Base-by-base conservation (phyloP, 495 filamentous ascomycete species). In the Penicillium atrosanguineum region DNA sequence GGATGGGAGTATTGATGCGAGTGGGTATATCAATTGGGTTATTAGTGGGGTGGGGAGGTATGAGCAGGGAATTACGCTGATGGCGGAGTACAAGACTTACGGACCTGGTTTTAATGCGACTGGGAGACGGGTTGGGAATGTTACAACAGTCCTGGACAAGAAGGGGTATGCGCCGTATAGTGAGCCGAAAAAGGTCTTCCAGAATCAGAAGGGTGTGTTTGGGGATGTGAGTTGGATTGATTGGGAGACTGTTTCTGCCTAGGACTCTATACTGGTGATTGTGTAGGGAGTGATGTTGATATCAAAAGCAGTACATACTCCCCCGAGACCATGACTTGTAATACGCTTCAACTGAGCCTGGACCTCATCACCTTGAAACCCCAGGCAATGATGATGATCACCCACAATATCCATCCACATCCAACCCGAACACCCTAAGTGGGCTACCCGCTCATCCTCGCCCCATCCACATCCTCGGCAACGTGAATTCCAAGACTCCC, bases 151-250 rank as follows among this genome's bases (percentile, higher is more conserved):
- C 36, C 56, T 86, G 56, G 66, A 59, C 2, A 52, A 56, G 21
- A 52, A 60, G 49, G 55, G 70, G 48, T 82, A 68, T 39, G 67
- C 55, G 44, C 55, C 60, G 34, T 86, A 79, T 60, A 62, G 62
- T 47, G 68, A 61, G n/a, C 79, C 79, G 8, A 62, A 57, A 23
- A 74, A 78, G 57, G 81, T 86, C 23, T 86, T 86, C 57, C 68
- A 75, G 65, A 67, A 68, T 37, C 69, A 69, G 12, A 67, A 76
- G 45, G 79, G 78, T 1, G 61, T 52, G 46, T 71, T 71, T 55
- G 77, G 77, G 15, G 74, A 84, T 64, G 68, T 72, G 2, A 60
- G 49, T 28, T 86, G 82, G 82, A 79, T 83, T 69, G 80, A 86
- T 48, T 68, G 65, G 65, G 58, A 53, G 45, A 50, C 49, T 55